These are phyloP conservation scores for Pseudogymnoascus sp. DNA, from an alignment of 2,329 filamentous ascomycete genomes.

Conservation along the genomic window DNA sequence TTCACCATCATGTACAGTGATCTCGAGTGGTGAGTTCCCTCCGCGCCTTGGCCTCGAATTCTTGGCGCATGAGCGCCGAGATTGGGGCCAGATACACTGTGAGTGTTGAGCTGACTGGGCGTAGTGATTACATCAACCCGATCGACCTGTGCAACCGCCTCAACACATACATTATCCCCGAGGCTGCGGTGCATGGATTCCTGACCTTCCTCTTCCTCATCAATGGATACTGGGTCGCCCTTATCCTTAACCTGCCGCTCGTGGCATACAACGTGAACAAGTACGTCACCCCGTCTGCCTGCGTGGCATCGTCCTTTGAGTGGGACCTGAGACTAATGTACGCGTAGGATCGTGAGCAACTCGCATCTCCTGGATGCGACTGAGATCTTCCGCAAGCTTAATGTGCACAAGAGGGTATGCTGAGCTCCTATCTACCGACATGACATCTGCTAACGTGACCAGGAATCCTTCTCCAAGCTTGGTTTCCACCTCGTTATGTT, in stretches of 20 bases:
- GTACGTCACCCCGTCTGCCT: slow-evolving; percentile 46
- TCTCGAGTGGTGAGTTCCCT: slow-evolving; percentile 87
- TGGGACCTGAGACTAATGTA: background rate
- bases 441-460: background rate
- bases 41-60: slow-evolving; percentile 4
- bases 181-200: slow-evolving; percentile 95
- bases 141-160: slow-evolving; percentile 99
- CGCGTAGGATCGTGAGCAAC: slow-evolving; percentile 82
- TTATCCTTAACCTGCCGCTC: slow-evolving; percentile 86
- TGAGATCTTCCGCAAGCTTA: slow-evolving; percentile 98
- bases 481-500: slow-evolving; percentile 99
- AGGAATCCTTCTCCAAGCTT: slow-evolving; percentile 99
- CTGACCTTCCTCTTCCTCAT: slow-evolving; percentile 91
- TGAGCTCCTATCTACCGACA: background rate
- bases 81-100: background rate
- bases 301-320: background rate
- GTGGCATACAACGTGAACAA: slow-evolving; percentile 95
- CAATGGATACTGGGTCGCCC: slow-evolving; percentile 96
- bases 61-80: background rate
- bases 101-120: background rate
- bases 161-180: slow-evolving; percentile 98
- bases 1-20: slow-evolving; percentile 99
- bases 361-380: slow-evolving; percentile 94
- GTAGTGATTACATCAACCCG: slow-evolving; percentile 98
- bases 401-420: slow-evolving; percentile 92